Base-by-base conservation (phyloP, 2,329 filamentous ascomycete species). In the Sclerotinia sclerotiorum region DNA sequence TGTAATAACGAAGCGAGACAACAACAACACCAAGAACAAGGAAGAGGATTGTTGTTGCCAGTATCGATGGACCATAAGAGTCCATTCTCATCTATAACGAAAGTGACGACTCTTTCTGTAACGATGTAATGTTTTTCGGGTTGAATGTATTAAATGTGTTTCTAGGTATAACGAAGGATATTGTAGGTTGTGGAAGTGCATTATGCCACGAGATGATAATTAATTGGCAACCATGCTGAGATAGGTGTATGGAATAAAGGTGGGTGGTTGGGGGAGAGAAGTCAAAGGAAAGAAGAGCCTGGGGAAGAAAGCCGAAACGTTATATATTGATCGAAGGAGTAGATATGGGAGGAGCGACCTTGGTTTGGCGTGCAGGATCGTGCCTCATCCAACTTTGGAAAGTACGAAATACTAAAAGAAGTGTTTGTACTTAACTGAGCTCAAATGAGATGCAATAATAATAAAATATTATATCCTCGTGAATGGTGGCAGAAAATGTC, bases 1-100 rank as follows among this genome's bases (percentile, higher is more conserved):
- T 68, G 39, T 68, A 68, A 27, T 52, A 64, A 54, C 66, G 66
- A 2, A 68, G 51, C 10, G 57, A 49, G 29, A 68, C 66, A 48
- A 64, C 29, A 24, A 64, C 8, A 49, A 68, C 51, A 15, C 51
- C 51, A 29, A 68, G 58, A 27, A 68, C 24, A 5, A 68, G 51
- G n/a, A 68, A 68, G 13, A 56, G 19, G 27, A 65, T 68, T 24
- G 58, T 56, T 44, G 32, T 44, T n/a, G 35, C 58, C 27, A 68
- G 51, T 24, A 68, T 55, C 3, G 66, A 64, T 17, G 66, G 49
- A 49, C 35, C 65, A 67, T 67, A 67, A 11, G 65, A 67, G 32
- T 67, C 56, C 55, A 67, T 67, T 39, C 64, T 60, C 21, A 42
- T 24, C 54, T 44, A 35, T 32, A 35, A 44, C 27, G 48, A 54